Base-by-base conservation (phyloP, 805 yeast species). In the Sugiyamaella valdiviana region DNA sequence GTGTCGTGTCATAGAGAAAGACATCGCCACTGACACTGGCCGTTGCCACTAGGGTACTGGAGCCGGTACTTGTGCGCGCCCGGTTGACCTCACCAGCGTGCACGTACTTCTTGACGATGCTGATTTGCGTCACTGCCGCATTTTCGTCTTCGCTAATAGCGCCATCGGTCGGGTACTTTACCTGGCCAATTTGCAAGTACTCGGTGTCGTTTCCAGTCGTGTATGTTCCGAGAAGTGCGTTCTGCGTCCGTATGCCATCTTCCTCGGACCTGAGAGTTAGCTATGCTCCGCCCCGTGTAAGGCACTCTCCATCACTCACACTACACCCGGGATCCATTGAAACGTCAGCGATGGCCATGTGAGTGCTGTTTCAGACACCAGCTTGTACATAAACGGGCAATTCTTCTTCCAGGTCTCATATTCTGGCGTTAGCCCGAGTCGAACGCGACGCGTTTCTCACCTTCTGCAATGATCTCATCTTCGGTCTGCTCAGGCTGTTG, bases 381-480 rank as follows among this genome's bases (percentile, higher is more conserved):
- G 76, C 56, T 82, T 85, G 64, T 87, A 87, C 51, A 87, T 69
- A 55, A 85, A 70, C 2, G 95, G 95, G 12, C 85, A 82, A 1
- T 91, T 77, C 59, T 86, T 85, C 63, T 86, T 87, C 96, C 96
- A 87, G 50, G 82, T 69, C 56, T 74, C 74, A 36, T 61, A 56
- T 32, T 60, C 61, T 48, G 57, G 60, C n/a, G 57, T 26, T 26
- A 26, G 32, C 32, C 10, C 9, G 3, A 6, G 32, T n/a, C 5
- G 14, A 26, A 10, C 32, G 32, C 32, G 32, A 3, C 9, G n/a
- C n/a, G n/a, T n/a, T n/a, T 26, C 32, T 26, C 7, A 26, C 32
- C 32, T 19, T 39, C 46, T 5, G 54, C 22, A 15, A 42, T 26
- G 32, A 26, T 26, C 32, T 26, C 32, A 26, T 26, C 32, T 26